These are phyloP conservation scores for Cucumis melo DNA, from an alignment of 306 rosid species.

Conservation along the genomic window DNA sequence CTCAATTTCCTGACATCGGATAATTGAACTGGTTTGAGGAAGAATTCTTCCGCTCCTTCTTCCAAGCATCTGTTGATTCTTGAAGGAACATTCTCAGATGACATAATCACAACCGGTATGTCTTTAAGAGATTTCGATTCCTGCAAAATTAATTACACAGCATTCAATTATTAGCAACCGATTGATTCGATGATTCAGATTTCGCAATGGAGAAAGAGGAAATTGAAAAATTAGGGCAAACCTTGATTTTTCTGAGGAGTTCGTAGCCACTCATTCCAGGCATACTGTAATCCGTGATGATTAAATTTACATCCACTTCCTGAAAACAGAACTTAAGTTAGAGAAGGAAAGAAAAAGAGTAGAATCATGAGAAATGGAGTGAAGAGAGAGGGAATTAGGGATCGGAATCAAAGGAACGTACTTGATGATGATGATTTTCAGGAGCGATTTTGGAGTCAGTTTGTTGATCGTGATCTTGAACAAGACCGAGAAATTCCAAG, in stretches of 20 bases:
- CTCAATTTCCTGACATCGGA: slow-evolving; percentile 43
- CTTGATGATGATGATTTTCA: slow-evolving; percentile 26
- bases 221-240: slow-evolving; percentile 2
- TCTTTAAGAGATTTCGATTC: slow-evolving; percentile 67
- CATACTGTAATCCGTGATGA: slow-evolving; percentile 86
- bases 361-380: not conserved
- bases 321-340: not conserved
- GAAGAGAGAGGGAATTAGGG: not conserved
- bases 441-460: slow-evolving; percentile 8
- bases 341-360: not conserved
- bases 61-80: slow-evolving; percentile 67
- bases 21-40: slow-evolving; percentile 49
- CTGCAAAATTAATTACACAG: slow-evolving; percentile 23
- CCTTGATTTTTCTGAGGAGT: slow-evolving; percentile 66
- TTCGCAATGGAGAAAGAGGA: not conserved
- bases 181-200: not conserved
- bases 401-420: not conserved
- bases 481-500: slow-evolving; percentile 53
- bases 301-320: slow-evolving; percentile 61
- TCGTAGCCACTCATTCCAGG: slow-evolving; percentile 95
- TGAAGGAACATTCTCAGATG: slow-evolving; percentile 83
- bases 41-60: slow-evolving; percentile 57
- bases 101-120: slow-evolving; percentile 87
- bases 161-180: not conserved
- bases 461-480: slow-evolving; percentile 16